phyloP scores from a whole-genome alignment of 768 basidiomycete genomes.

The Psilocybe cyanescens region DNA sequence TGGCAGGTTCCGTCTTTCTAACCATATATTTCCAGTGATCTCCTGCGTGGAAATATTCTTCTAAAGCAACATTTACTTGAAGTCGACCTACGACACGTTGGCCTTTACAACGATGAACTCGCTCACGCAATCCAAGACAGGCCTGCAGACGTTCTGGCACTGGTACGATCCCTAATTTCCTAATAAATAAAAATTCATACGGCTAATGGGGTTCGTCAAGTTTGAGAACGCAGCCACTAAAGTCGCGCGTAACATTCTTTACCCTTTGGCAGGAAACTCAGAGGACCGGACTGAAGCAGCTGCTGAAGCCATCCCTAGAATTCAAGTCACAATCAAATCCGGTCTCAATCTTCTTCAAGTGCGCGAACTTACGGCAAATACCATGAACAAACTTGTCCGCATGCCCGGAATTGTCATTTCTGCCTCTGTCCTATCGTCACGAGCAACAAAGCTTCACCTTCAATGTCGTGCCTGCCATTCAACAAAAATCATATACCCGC shows the following conservation, averaged over 20 bases:
- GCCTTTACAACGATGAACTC: conserved; percentile 91
- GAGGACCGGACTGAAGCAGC: conserved; percentile 44
- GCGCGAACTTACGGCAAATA: conserved; percentile 90
- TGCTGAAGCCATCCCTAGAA: conserved; percentile 53
- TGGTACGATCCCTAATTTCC: conserved; percentile 53
- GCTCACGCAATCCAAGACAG: conserved; percentile 89
- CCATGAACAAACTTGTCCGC: conserved; percentile 94
- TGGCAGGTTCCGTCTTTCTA: not conserved
- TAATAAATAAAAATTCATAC: not conserved
- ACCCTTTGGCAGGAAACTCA: conserved; percentile 67
- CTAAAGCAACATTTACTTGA: conserved; percentile 87
- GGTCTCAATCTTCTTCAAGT: conserved; percentile 93
- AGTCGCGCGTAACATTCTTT: conserved; percentile 82
- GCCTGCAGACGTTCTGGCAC: conserved; percentile 86
- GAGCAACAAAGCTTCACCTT: conserved; percentile 89
- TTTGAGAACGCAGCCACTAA: conserved; percentile 91
- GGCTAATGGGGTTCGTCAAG: conserved; percentile 40
- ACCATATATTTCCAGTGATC: conserved; percentile 59
- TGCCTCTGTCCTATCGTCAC: conserved; percentile 89
- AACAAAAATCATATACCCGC: conserved; percentile 76
- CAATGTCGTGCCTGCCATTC: conserved; percentile 92
- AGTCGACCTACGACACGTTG: conserved; percentile 78
- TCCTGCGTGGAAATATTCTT: conserved; percentile 85
- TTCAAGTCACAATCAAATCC: conserved; percentile 90
- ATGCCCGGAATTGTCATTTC: conserved; percentile 98